These are phyloP conservation scores for Fusarium siculi DNA, from an alignment of 2,329 filamentous ascomycete genomes.

Conservation along the genomic window DNA sequence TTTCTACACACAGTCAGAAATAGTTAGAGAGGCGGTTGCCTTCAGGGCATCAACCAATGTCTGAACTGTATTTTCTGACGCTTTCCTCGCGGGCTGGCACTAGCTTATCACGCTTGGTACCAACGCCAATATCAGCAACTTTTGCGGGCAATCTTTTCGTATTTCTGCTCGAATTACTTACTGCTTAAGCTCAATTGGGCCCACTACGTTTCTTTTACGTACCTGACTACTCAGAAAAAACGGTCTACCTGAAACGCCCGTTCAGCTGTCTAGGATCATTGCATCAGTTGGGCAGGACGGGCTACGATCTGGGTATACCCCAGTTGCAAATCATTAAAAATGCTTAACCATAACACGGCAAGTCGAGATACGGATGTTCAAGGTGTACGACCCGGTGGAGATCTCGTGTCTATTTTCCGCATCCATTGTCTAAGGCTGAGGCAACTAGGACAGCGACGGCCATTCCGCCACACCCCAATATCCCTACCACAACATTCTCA, in stretches of 20 bases:
- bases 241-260: conserved; percentile 13
- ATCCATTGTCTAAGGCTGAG: conserved; percentile 5
- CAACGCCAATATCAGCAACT: conserved; percentile 12
- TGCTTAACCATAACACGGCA: background rate
- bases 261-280: background rate
- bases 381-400: background rate
- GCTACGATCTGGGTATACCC: conserved; percentile 14
- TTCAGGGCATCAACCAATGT: conserved; percentile 7
- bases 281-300: background rate
- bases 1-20: conserved; percentile 5
- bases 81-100: conserved; percentile 33
- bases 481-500: conserved; percentile 4
- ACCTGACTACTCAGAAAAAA: conserved; percentile 9
- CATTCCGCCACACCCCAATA: conserved; percentile 1
- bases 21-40: background rate
- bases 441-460: background rate
- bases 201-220: conserved; percentile 23
- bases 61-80: conserved; percentile 19
- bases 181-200: conserved; percentile 10
- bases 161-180: conserved; percentile 23
- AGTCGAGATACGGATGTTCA: background rate
- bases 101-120: conserved; percentile 17
- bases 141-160: conserved; percentile 24
- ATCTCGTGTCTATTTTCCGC: conserved; percentile 20
- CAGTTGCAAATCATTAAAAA: background rate